Evolutionary conservation across 805 yeast species (phyloP), one percentile per base, ranked within the genome.

Genomic region (Candida koratica): DNA sequence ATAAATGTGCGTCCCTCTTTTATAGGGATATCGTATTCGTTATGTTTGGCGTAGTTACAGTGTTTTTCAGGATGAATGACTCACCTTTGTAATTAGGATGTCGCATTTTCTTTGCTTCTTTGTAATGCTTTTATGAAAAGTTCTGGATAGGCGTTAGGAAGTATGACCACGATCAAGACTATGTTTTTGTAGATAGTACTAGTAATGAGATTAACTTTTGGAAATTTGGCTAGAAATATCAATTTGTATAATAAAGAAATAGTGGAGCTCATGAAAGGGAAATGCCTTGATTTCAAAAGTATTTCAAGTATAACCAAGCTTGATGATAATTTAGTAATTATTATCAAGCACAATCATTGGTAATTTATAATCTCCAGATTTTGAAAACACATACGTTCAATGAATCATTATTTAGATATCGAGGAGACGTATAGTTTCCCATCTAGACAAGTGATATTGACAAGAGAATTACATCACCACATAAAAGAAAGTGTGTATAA

Each of bases 381-480:
- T 20, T 10, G 10, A 10, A 20, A 20, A 20, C 23, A 20, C 23
- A 20, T 8, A 20, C 23, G 23, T 20, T 20, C 23, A 20, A 20
- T 20, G 23, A 20, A 17, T 13, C 93, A 84, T 57, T 55, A 51
- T 17, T 47, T 62, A 19, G 72, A 75, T 31, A 61, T 83, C 1
- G 50, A 65, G 0, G 56, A 62, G 3, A 47, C 73, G 2, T 28
- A 41, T 36, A 69, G 79, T 36, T 82, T 84, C 51, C 86, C 93
- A 0, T 77, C 85, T 11, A 76, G 77, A 3, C 59, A 71, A 47
- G 93, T 81, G 10, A 49, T 77, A 1, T 48, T 82, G 16, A 71
- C 82, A 1, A 65, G 73, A 4, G 82, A 87, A 1, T 20, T 20
- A 20, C 23, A 20, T 20, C 23, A 10, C 10, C 23, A 20, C 23